A percentile compares a stretch with the other conserved stretches of the same genome.
These are phyloP conservation scores for Kondoa malvinella DNA, from an alignment of 768 basidiomycete species.

Conservation along the genomic window DNA sequence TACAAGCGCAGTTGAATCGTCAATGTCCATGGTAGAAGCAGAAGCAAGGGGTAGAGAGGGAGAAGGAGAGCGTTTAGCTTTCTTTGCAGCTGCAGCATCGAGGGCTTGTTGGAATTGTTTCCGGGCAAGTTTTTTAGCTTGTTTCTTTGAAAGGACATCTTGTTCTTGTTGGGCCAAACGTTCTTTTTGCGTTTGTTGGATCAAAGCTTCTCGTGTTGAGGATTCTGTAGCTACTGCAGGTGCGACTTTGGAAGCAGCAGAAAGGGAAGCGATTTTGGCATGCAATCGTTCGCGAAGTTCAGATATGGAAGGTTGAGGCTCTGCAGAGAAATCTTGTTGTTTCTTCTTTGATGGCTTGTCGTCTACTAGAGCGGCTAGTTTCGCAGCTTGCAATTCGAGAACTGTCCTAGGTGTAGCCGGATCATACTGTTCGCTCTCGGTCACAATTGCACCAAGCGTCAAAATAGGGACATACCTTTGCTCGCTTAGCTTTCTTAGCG, in stretches of 20 bases:
- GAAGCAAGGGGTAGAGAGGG: neutral
- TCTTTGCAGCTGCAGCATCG: neutral
- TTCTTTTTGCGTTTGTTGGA: slow-evolving; percentile 4
- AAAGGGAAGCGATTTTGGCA: slow-evolving; percentile 1
- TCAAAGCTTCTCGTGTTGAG: neutral
- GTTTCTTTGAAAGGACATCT: slow-evolving; percentile 6
- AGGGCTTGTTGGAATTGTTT: slow-evolving; percentile 7
- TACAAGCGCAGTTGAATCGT: neutral
- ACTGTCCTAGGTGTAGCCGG: neutral
- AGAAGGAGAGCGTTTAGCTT: neutral
- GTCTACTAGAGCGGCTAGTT: neutral
- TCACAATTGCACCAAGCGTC: neutral
- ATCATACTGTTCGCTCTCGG: neutral
- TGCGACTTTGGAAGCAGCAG: neutral
- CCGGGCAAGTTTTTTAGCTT: slow-evolving; percentile 10
- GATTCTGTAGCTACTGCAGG: neutral
- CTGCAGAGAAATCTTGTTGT: neutral
- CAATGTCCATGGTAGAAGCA: neutral
- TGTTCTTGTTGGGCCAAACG: slow-evolving; percentile 7
- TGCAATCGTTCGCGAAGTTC: neutral
- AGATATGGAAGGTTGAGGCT: neutral
- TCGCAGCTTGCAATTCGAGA: neutral
- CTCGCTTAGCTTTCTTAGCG: neutral
- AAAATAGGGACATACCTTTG: neutral
- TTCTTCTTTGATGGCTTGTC: neutral